Conservation (phyloP, 208 protist species). For the Trichomonas tenax region DNA sequence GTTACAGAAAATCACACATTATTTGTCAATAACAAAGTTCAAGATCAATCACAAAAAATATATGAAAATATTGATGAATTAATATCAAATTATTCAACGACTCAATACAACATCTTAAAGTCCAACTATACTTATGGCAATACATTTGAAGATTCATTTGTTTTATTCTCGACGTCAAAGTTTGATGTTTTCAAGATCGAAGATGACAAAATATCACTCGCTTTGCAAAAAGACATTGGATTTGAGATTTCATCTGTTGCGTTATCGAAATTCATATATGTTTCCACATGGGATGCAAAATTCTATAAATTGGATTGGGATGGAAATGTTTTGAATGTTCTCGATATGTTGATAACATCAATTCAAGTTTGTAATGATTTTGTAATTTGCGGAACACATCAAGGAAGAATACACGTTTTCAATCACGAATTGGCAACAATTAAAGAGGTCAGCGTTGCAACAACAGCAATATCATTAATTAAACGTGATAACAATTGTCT, state of each 20-base stretch:
- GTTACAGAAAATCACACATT: not conserved
- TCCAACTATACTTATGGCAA: not conserved
- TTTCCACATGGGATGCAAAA: not conserved
- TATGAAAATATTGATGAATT: not conserved
- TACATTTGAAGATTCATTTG: not conserved
- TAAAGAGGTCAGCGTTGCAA: not conserved
- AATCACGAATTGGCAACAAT: not conserved
- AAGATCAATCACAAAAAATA: not conserved
- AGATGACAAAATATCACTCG: not conserved
- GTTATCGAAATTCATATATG: not conserved
- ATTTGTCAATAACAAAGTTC: not conserved
- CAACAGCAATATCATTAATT: not conserved
- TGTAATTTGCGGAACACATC: not conserved
- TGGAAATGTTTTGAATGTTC: not conserved
- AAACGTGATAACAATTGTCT: not conserved
- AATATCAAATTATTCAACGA: not conserved
- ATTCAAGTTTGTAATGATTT: not conserved
- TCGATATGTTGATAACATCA: not conserved
- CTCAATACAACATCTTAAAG: not conserved
- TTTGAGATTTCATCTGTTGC: not conserved
- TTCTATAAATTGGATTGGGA: not conserved
- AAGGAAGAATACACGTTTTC: not conserved
- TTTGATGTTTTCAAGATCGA: not conserved
- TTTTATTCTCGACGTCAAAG: not conserved
- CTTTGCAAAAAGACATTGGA: not conserved